A percentile compares a stretch with the other conserved stretches of the same genome.
Conservation (phyloP, 306 rosid genomes). For the Castanospermum australe region DNA sequence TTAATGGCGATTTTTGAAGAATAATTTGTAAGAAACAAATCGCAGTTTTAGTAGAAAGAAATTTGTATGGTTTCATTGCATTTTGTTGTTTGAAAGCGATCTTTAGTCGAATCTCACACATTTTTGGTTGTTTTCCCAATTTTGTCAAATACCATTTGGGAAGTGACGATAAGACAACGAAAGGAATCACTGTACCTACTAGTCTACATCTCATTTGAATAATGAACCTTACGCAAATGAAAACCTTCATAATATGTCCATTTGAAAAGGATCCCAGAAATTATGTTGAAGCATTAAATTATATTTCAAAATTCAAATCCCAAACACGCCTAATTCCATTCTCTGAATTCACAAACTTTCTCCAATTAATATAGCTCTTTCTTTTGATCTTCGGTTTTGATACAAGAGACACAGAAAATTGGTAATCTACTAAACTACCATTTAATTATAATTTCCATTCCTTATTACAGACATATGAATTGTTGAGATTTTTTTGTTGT, state of each 20-base stretch:
- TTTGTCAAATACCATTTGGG: not conserved
- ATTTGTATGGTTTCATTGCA: not conserved
- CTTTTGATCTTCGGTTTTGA: too few species aligned
- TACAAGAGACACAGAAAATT: too few species aligned
- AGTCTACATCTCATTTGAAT: not conserved
- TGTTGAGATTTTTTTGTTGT: too few species aligned
- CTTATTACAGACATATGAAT: too few species aligned
- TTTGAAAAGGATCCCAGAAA: not conserved
- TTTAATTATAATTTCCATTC: too few species aligned
- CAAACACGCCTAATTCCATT: not conserved
- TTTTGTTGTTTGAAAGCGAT: not conserved
- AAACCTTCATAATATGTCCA: not conserved
- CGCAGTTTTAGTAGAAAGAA: not conserved
- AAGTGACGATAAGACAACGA: not conserved
- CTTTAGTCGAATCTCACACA: not conserved
- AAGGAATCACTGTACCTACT: constrained; percentile 10
- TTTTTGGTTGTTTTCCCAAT: not conserved
- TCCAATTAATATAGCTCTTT: too few species aligned
- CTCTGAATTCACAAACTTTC: not conserved
- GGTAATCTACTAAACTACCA: too few species aligned
- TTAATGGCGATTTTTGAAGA: too few species aligned
- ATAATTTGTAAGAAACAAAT: too few species aligned
- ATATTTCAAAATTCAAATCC: not conserved
- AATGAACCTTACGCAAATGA: not conserved
- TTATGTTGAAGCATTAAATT: not conserved